Evolutionary conservation across 495 filamentous ascomycete genomes (phyloP), one percentile per base, ranked within the genome.

Genomic region (Hypoxylon fuscum): DNA sequence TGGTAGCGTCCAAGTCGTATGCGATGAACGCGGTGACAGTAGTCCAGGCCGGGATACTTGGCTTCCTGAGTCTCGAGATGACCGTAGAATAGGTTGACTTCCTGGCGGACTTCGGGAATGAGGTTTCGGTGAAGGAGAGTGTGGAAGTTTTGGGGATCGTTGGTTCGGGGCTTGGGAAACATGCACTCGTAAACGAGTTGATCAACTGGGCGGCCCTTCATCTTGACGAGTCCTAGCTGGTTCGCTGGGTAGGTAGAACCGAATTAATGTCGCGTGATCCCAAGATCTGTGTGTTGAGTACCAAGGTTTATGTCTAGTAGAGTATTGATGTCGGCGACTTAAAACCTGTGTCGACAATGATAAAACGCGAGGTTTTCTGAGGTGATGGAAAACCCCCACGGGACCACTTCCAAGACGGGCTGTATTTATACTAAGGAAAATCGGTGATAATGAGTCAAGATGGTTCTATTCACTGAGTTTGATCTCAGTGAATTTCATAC

Each of bases 21-120:
- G 65, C 92, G 91, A 78, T 97, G 93, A 14, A 88, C 89, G 3
- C 78, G 79, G 70, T 90, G 81, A 32, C 86, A 87, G 76, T 97
- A 97, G 78, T 97, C 92, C 38, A 97, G 81, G 22, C 93, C 93
- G 0, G 93, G 93, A 63, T 97, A 96, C 64, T 93, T 91, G 38
- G 92, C 91, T 79, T 96, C 92, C 43, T 90, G 84, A 43, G 85
- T 92, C 72, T 94, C 90, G 18, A 93, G 83, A 66, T 88, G 85
- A 51, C 93, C 93, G 72, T 96, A 96, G 77, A 93, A 97, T 23
- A 85, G 85, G 47, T 87, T 85, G 2, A 90, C 92, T 71, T 97
- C 93, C 67, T 90, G 82, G 35, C 91, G 89, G 45, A 97, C 91
- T 81, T 97, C 93, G 10, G 88, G 90, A n/a, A 97, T 87, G 20